Evolutionary conservation across 352 stramenopile genomes (phyloP).

Genomic region (Phytophthora pinifolia): DNA sequence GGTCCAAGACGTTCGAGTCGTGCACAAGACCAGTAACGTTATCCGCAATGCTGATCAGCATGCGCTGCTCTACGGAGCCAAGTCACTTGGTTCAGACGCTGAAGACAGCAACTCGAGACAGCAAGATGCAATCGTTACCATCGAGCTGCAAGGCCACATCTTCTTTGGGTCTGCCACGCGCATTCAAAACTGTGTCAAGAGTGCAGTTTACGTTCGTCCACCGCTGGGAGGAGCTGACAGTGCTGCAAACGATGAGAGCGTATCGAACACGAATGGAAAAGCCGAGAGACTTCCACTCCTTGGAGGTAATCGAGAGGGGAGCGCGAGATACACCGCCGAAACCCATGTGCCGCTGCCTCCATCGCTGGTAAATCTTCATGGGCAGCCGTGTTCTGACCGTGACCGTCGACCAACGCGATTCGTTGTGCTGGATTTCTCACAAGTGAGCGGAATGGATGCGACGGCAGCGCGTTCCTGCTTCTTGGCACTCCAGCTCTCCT

Average conservation of each 20-base stretch:
- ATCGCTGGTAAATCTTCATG: conserved; percentile 49
- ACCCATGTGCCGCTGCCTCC: conserved; percentile 11
- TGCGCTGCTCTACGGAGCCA: conserved; percentile 41
- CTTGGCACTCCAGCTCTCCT: conserved; percentile 62
- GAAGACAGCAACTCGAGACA: conserved; percentile 28
- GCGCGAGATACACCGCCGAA: conserved; percentile 13
- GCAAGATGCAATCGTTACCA: conserved; percentile 57
- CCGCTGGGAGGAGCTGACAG: not conserved
- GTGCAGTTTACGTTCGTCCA: conserved; percentile 50
- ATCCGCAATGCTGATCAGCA: conserved; percentile 68
- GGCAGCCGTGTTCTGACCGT: conserved; percentile 32
- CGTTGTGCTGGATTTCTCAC: conserved; percentile 77
- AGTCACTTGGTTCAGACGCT: conserved; percentile 3
- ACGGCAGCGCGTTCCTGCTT: conserved; percentile 76
- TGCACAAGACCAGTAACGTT: conserved; percentile 66
- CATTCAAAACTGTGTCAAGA: conserved; percentile 69
- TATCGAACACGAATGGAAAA: not conserved
- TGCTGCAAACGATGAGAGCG: not conserved
- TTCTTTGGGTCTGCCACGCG: conserved; percentile 79
- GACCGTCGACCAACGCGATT: conserved; percentile 47
- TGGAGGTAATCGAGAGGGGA: conserved; percentile 3
- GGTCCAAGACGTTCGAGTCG: conserved; percentile 52
- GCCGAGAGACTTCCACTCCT: conserved; percentile 20
- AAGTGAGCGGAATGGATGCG: conserved; percentile 78
- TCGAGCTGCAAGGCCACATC: conserved; percentile 72